phyloP scores from a whole-genome alignment of 768 basidiomycete species.

The Clavulina sp. region DNA sequence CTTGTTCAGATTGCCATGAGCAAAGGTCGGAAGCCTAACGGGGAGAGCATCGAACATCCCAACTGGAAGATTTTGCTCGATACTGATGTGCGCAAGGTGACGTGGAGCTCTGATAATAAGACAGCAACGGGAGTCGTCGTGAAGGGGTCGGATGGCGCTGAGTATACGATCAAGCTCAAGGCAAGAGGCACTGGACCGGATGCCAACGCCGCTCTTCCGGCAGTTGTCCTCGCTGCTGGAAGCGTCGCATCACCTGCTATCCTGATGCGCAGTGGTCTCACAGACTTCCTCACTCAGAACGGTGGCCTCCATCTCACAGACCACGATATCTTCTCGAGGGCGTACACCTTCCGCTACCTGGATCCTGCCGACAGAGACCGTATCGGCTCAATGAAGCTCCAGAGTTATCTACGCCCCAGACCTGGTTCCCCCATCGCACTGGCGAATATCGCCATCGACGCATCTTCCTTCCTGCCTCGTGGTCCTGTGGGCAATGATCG shows the following conservation, averaged over 20 bases:
- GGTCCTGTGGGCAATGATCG: slow-evolving; percentile 1
- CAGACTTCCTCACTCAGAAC: not conserved
- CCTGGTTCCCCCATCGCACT: slow-evolving; percentile 12
- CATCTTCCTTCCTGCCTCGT: slow-evolving; percentile 17
- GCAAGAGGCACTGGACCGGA: not conserved
- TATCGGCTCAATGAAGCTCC: slow-evolving; percentile 17
- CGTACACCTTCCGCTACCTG: slow-evolving; percentile 12
- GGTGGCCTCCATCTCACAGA: slow-evolving; percentile 11
- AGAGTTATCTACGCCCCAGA: slow-evolving; percentile 8
- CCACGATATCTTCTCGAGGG: slow-evolving; percentile 15
- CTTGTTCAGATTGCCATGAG: slow-evolving; percentile 18
- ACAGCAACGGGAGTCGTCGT: slow-evolving; percentile 3
- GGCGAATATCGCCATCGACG: slow-evolving; percentile 15
- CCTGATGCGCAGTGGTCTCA: slow-evolving; percentile 12
- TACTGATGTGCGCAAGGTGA: slow-evolving; percentile 3
- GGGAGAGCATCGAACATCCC: not conserved
- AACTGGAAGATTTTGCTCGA: slow-evolving; percentile 15
- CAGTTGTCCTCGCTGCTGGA: slow-evolving; percentile 14
- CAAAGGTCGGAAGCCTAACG: slow-evolving; percentile 7
- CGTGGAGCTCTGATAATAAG: not conserved
- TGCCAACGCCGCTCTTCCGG: too few relatives aligned
- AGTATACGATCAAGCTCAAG: not conserved
- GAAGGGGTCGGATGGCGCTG: not conserved
- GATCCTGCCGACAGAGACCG: slow-evolving; percentile 5
- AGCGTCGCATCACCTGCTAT: slow-evolving; percentile 14